Evolutionary conservation across 2,329 filamentous ascomycete genomes (phyloP).

Genomic region (Beauveria pseudobassiana): DNA sequence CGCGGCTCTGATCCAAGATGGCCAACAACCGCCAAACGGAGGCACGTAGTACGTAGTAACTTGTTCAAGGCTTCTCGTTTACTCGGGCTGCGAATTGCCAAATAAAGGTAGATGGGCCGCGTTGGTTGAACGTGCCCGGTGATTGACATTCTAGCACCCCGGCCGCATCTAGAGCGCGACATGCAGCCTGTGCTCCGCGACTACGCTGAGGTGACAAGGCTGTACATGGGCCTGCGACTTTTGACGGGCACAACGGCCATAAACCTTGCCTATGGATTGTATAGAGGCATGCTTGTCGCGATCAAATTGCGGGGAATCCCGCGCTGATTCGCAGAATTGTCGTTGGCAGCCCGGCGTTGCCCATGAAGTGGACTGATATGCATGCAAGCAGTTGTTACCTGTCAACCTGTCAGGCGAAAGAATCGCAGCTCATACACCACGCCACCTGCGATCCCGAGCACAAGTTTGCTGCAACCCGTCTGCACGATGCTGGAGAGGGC

Average conservation of each 20-base stretch:
- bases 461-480: not conserved
- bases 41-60: too few relatives aligned
- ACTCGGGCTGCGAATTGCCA: too few relatives aligned
- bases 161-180: not conserved
- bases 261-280: not conserved
- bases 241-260: not conserved
- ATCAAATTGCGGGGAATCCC: not conserved
- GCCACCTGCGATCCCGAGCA: not conserved
- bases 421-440: not conserved
- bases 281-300: too few relatives aligned
- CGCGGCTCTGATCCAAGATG: too few relatives aligned
- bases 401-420: not conserved
- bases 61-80: too few relatives aligned
- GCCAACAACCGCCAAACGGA: too few relatives aligned
- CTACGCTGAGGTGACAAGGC: not conserved
- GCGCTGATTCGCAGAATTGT: not conserved
- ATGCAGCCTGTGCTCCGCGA: not conserved
- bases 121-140: not conserved
- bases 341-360: not conserved
- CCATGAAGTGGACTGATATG: not conserved
- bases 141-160: not conserved
- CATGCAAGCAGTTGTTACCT: not conserved
- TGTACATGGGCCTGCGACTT: not conserved
- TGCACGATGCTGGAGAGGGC: not conserved
- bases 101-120: not conserved